These are phyloP conservation scores for Leishmania gerbilli DNA, from an alignment of 208 protist species.

Conservation along the genomic window DNA sequence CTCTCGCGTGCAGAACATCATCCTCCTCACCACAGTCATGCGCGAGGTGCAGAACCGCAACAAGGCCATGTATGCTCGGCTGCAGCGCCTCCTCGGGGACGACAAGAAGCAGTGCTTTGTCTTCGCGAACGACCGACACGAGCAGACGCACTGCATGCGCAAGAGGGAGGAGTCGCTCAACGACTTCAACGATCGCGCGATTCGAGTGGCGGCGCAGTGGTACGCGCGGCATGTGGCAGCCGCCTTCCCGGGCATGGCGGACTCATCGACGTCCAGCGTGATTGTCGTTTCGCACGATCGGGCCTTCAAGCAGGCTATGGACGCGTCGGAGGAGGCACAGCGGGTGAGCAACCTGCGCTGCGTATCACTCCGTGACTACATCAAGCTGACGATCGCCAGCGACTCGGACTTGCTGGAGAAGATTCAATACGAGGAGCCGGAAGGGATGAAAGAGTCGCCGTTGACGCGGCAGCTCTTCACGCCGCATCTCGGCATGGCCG, in stretches of 20 bases:
- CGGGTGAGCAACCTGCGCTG: conserved; percentile 58
- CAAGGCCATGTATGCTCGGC: conserved; percentile 83
- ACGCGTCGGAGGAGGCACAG: conserved; percentile 30
- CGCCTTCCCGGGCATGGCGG: conserved; percentile 36
- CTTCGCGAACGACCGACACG: conserved; percentile 93
- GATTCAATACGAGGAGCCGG: conserved; percentile 71
- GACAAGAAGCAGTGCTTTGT: conserved; percentile 81
- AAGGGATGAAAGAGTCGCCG: conserved; percentile 69
- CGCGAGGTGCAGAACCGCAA: conserved; percentile 92
- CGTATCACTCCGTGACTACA: conserved; percentile 62
- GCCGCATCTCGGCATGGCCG: conserved; percentile 43
- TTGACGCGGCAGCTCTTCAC: conserved; percentile 55
- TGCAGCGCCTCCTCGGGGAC: conserved; percentile 78
- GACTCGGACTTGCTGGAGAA: conserved; percentile 86
- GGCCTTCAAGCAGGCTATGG: conserved; percentile 44
- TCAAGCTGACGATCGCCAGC: conserved; percentile 40
- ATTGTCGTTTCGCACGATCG: conserved; percentile 78
- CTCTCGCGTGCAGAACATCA: conserved; percentile 74
- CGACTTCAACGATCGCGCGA: conserved; percentile 91
- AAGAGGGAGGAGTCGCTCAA: conserved; percentile 76
- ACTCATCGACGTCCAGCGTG: conserved; percentile 24
- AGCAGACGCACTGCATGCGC: conserved; percentile 83
- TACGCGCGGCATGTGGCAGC: conserved; percentile 72
- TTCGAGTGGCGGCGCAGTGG: conserved; percentile 85
- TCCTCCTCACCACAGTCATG: conserved; percentile 90